A percentile compares a stretch with the other conserved stretches of the same genome.
These are phyloP conservation scores for Abelmoschus esculentus DNA, from an alignment of 345 rosid genomes.

Conservation along the genomic window DNA sequence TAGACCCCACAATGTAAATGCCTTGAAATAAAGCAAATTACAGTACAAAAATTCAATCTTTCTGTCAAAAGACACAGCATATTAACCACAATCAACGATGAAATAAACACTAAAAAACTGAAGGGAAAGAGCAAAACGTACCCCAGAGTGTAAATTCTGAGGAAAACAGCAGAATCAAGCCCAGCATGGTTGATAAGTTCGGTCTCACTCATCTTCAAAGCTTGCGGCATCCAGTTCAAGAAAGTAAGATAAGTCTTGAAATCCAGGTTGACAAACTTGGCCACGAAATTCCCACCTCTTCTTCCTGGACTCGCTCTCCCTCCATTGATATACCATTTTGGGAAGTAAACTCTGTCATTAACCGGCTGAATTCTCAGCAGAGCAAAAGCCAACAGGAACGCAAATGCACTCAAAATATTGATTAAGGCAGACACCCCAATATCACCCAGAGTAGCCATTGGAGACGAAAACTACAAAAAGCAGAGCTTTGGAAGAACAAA, in stretches of 20 bases:
- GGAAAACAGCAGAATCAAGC: conserved; percentile 86
- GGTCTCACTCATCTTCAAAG: conserved; percentile 71
- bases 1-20: neutral
- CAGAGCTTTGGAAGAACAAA: neutral
- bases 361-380: conserved; percentile 75
- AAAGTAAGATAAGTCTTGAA: conserved; percentile 65
- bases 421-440: conserved; percentile 81
- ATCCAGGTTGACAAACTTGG: conserved; percentile 78
- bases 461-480: neutral
- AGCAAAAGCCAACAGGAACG: conserved; percentile 86
- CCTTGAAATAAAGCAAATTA: neutral
- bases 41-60: neutral
- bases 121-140: conserved; percentile 15
- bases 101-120: neutral
- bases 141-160: conserved; percentile 92
- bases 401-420: conserved; percentile 62
- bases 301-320: conserved; percentile 59
- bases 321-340: conserved; percentile 75
- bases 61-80: conserved; percentile 2
- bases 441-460: conserved; percentile 85
- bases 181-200: conserved; percentile 87
- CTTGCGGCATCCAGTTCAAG: conserved; percentile 99
- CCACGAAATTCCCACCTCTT: conserved; percentile 46
- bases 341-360: conserved; percentile 90
- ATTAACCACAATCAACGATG: neutral